These are phyloP conservation scores for Meripilus lineatus DNA, from an alignment of 1,284 basidiomycete genomes.

Conservation along the genomic window DNA sequence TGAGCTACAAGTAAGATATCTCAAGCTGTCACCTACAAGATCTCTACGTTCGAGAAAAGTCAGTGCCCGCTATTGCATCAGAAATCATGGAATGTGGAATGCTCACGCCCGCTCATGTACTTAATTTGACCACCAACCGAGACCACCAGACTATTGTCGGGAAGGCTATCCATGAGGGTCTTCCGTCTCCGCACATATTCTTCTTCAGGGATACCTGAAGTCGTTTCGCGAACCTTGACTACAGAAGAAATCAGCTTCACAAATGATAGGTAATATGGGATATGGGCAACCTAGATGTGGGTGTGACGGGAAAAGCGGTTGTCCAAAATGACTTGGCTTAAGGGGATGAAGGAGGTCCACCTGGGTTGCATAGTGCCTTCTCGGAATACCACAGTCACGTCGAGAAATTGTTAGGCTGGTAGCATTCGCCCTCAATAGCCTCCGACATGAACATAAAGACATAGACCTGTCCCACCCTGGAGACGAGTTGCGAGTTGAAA, in stretches of 20 bases:
- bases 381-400: background rate
- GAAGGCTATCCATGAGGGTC: constrained; percentile 73
- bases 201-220: constrained; percentile 74
- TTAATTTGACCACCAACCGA: constrained; percentile 79
- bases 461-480: too few species aligned
- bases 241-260: background rate
- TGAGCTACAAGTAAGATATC: background rate
- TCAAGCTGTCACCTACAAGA: constrained; percentile 35
- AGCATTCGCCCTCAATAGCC: background rate
- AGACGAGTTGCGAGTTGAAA: too few species aligned
- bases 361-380: background rate
- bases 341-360: constrained; percentile 5
- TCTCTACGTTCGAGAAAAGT: constrained; percentile 27
- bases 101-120: constrained; percentile 84
- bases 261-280: background rate
- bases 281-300: constrained; percentile 22
- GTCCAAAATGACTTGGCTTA: constrained; percentile 26
- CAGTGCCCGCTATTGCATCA: background rate
- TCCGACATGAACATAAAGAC: too few species aligned
- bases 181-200: constrained; percentile 84
- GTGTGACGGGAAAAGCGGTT: constrained; percentile 26
- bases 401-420: background rate
- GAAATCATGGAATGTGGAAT: background rate
- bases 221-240: constrained; percentile 56
- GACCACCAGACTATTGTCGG: constrained; percentile 75